Conservation (phyloP, 2,329 filamentous ascomycete genomes). For the Fusarium sp. region DNA sequence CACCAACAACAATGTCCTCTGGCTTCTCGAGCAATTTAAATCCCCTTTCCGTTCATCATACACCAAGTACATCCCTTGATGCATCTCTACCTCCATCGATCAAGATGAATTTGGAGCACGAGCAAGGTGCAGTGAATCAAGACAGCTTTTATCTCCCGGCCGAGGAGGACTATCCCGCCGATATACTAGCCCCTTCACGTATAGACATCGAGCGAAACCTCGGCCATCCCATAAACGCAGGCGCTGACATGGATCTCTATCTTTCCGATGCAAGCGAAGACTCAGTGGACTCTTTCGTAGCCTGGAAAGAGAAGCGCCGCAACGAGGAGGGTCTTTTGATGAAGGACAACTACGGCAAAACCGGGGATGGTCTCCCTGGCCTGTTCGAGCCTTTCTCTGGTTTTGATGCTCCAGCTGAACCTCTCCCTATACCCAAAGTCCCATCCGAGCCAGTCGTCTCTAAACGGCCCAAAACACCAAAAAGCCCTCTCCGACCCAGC, state of each 20-base stretch:
- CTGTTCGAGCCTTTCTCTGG: constrained; percentile 45
- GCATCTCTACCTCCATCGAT: constrained; percentile 39
- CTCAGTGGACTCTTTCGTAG: constrained; percentile 49
- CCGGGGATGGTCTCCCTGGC: constrained; percentile 47
- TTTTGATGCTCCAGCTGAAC: constrained; percentile 10
- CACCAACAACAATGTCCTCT: constrained; percentile 47
- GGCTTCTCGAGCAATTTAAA: constrained; percentile 58
- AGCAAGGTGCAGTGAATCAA: constrained; percentile 15
- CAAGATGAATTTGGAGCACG: constrained; percentile 44
- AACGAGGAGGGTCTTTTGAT: constrained; percentile 49
- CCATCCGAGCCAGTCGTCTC: neutral
- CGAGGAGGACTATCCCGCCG: constrained; percentile 39
- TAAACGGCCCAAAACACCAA: constrained; percentile 23
- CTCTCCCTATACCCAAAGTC: constrained; percentile 16
- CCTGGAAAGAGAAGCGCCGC: constrained; percentile 20
- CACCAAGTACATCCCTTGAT: constrained; percentile 62
- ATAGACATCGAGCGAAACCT: constrained; percentile 21
- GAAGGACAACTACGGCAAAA: constrained; percentile 45
- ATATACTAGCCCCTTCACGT: constrained; percentile 31
- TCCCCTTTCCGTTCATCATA: constrained; percentile 57
- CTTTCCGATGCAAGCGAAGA: constrained; percentile 47
- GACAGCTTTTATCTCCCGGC: constrained; percentile 24
- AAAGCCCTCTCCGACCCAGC: constrained; percentile 20
- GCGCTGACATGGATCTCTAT: constrained; percentile 22
- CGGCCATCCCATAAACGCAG: constrained; percentile 5